Conservation (phyloP, 2,329 filamentous ascomycete species). For the Venturia carpophila region DNA sequence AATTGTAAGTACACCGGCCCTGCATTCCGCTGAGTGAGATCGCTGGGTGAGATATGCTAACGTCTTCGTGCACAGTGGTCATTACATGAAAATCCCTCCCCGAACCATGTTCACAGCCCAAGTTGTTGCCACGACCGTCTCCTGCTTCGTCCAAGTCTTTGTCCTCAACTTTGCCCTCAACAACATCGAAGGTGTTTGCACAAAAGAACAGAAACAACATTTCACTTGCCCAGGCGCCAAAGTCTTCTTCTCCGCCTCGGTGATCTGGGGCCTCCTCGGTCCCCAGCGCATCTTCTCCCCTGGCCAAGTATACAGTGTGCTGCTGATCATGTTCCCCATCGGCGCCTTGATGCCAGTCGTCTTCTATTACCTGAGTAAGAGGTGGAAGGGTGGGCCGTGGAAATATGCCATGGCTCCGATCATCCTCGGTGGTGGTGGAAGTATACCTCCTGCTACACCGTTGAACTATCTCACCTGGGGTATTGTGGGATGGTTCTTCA, state of each 20-base stretch:
- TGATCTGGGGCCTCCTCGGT: conserved; percentile 61
- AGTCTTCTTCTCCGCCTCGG: conserved; percentile 58
- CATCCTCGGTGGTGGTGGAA: conserved; percentile 52
- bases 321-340: conserved; percentile 53
- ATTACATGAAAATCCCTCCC: conserved; percentile 44
- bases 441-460: conserved; percentile 45
- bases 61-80: conserved; percentile 20
- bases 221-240: conserved; percentile 58
- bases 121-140: conserved; percentile 43
- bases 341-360: conserved; percentile 48
- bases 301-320: conserved; percentile 52
- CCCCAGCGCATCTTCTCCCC: conserved; percentile 57
- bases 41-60: no score
- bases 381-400: conserved; percentile 40
- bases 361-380: conserved; percentile 44
- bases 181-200: conserved; percentile 40
- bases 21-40: no score
- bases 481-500: conserved; percentile 26
- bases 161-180: conserved; percentile 44
- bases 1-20: conserved; percentile 19
- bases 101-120: conserved; percentile 45
- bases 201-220: conserved; percentile 30
- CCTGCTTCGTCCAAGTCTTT: conserved; percentile 42
- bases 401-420: conserved; percentile 53
- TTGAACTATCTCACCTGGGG: conserved; percentile 24